These are phyloP conservation scores for Pestalotiopsis sp. DNA, from an alignment of 2,329 filamentous ascomycete genomes.

Conservation along the genomic window DNA sequence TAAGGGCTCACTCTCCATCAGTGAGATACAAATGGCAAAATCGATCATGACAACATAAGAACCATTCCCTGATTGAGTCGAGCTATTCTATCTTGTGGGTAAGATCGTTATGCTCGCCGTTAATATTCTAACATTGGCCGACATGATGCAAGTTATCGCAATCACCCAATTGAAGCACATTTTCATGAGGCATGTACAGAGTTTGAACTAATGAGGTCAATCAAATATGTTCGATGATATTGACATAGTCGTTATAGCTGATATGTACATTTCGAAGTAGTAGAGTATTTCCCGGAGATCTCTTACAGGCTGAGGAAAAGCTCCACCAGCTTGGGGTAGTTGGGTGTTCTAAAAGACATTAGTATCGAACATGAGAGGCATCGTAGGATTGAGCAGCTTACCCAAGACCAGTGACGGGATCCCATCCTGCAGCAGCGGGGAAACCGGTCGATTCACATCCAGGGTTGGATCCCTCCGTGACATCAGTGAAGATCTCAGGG, in stretches of 20 bases:
- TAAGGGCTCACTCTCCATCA: background rate
- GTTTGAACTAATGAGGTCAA: too few relatives aligned
- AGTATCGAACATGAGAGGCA: background rate
- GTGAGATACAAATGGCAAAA: background rate
- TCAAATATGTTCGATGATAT: too few relatives aligned
- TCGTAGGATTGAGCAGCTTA: background rate
- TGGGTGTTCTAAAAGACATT: constrained; percentile 9
- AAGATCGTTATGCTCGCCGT: too few relatives aligned
- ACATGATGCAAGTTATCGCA: too few relatives aligned
- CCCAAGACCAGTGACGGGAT: constrained; percentile 11
- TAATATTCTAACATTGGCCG: too few relatives aligned
- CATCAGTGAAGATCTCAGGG: constrained; percentile 14
- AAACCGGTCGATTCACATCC: constrained; percentile 16
- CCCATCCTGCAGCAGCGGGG: constrained; percentile 13
- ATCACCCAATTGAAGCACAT: too few relatives aligned
- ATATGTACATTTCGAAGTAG: too few relatives aligned
- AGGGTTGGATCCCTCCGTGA: constrained; percentile 17
- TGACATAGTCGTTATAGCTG: too few relatives aligned
- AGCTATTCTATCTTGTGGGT: too few relatives aligned
- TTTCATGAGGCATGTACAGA: too few relatives aligned
- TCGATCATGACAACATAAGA: background rate
- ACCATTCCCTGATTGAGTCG: background rate
- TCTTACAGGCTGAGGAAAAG: constrained; percentile 3
- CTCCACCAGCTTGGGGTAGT: constrained; percentile 10
- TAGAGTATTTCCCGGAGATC: background rate